Evolutionary conservation across 139 green algal genomes (phyloP), one percentile per base, ranked within the genome.

Genomic region (Astrephomene gubernaculifera): DNA sequence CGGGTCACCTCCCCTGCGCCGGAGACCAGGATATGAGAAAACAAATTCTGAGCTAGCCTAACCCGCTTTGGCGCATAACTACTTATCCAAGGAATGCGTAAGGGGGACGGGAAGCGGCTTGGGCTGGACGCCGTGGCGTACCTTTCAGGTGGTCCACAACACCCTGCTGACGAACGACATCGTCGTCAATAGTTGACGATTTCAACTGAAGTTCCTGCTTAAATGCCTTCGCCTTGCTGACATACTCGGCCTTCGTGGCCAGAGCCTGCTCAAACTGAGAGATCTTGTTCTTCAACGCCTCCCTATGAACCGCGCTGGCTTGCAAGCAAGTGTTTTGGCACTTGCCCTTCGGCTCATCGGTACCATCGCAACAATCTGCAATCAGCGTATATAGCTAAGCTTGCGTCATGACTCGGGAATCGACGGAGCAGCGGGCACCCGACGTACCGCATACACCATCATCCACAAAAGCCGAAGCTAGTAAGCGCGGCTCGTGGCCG

Each of bases 341-440:
- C 2, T 44, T 57, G 33, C 95, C 95, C 14, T 81, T 57, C 0
- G 76, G 49, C 89, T 99, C 96, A 71, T 99, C 96, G 1, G 87
- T 89, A 35, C 96, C 96, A 89, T 99, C 96, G 65, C 96, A 99
- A 90, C 96, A 99, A 75, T 99, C 95, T 97, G 90, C 78, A 76
- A 4, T n/a, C n/a, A n/a, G n/a, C n/a, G n/a, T 25, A 57, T 12
- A 57, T 57, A 57, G 49, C 14, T 12, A 25, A 12, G 17, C 49
- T 17, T 57, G 14, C 12, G 49, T 17, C 17, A 57, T 57, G 49
- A 17, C 49, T 57, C 49, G 17, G 17, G 14, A 57, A 25, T 57
- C 49, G 49, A 17, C 49, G 12, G 49, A 57, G 49, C 14, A 12
- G 6, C 19, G 17, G 57, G 19, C 27, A 6, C 4, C 14, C 2